phyloP scores from a whole-genome alignment of 2,329 filamentous ascomycete genomes.

The Colletotrichum salicis region DNA sequence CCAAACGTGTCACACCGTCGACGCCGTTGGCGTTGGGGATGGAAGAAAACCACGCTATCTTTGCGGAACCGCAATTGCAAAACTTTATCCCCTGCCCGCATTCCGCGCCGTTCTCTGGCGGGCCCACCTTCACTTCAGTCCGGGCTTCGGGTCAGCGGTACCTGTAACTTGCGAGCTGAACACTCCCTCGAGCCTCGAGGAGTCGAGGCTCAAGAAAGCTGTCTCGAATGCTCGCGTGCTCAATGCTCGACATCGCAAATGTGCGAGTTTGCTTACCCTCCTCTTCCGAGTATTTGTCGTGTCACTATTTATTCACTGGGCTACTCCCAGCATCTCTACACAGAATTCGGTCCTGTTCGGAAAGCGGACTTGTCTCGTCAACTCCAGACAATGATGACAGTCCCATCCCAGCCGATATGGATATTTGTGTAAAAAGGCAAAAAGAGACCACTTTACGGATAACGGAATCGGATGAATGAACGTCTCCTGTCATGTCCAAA shows the following conservation, averaged over 20 bases:
- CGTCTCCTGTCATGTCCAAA: not conserved
- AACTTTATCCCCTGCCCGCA: not conserved
- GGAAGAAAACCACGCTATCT: not conserved
- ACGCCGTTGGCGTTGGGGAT: not conserved
- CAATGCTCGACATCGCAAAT: not conserved
- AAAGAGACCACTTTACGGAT: not conserved
- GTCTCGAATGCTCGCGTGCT: not conserved
- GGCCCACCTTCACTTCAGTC: conserved; percentile 2
- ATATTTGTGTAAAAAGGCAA: conserved; percentile 7
- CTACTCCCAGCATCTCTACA: not conserved
- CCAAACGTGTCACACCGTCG: not conserved
- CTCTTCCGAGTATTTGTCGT: conserved; percentile 5
- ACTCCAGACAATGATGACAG: not conserved
- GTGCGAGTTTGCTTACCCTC: not conserved
- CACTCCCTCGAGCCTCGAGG: no score
- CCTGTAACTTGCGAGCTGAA: not conserved
- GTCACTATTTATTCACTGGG: not conserved
- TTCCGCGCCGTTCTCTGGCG: conserved; percentile 4
- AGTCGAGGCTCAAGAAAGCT: no score
- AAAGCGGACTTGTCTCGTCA: conserved; percentile 24
- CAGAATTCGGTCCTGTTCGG: conserved; percentile 13
- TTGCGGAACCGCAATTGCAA: not conserved
- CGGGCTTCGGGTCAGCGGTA: conserved; percentile 13
- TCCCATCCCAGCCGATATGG: conserved; percentile 10
- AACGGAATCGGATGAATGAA: conserved; percentile 8